These are phyloP conservation scores for Alternaria sp. DNA, from an alignment of 2,329 filamentous ascomycete species.

Conservation along the genomic window DNA sequence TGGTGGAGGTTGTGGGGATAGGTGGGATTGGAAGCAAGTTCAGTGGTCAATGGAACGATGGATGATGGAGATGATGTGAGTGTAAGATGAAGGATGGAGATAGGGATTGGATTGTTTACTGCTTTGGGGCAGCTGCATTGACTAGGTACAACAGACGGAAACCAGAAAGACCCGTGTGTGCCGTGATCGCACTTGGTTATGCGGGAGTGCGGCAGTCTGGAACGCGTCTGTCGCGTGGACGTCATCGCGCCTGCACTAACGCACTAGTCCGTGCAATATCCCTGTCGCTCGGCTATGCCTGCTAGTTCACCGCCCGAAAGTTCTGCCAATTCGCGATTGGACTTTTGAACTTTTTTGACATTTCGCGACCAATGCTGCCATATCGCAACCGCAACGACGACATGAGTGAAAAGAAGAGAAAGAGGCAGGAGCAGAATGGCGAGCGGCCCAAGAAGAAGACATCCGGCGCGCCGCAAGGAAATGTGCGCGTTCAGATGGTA, in stretches of 20 bases:
- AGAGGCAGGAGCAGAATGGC: conserved; percentile 42
- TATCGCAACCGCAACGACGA: conserved; percentile 21
- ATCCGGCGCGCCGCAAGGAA: conserved; percentile 50
- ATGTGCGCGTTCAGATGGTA: conserved; percentile 56
- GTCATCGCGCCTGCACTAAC: conserved; percentile 18
- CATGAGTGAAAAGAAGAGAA: conserved; percentile 52
- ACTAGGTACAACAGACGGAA: neutral
- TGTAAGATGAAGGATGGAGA: neutral
- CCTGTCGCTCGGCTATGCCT: conserved; percentile 16
- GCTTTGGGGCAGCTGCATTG: conserved; percentile 3
- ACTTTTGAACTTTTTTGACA: conserved; percentile 44
- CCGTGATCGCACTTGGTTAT: conserved; percentile 3
- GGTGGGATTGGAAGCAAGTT: neutral
- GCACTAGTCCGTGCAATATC: neutral
- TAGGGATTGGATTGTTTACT: neutral
- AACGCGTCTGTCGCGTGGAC: conserved; percentile 27
- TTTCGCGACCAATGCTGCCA: conserved; percentile 16
- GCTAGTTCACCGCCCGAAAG: conserved; percentile 22
- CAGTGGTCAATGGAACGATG: conserved; percentile 2
- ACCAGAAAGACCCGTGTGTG: conserved; percentile 2
- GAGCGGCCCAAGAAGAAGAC: conserved; percentile 55
- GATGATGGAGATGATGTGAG: neutral
- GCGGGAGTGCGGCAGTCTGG: conserved; percentile 3
- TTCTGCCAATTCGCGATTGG: conserved; percentile 35
- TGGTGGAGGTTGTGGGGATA: conserved; percentile 3